phyloP scores from a whole-genome alignment of 495 filamentous ascomycete genomes.

The Neurospora sp. region DNA sequence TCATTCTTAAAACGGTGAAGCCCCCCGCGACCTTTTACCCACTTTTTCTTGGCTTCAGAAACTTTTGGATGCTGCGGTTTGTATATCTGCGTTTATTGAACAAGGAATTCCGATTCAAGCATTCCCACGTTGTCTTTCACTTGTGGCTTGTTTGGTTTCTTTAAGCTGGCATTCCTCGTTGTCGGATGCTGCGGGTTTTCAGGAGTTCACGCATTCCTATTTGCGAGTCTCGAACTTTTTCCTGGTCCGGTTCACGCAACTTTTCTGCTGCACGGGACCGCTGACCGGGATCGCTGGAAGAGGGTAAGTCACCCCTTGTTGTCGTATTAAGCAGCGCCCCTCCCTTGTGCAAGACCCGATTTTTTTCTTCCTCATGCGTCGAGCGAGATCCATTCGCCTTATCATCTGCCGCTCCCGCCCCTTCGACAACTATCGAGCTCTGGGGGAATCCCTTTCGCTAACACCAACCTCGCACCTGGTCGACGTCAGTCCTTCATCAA shows the following conservation, averaged over 20 bases:
- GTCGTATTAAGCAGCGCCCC: neutral
- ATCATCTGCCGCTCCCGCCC: neutral
- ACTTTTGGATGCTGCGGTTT: conserved; percentile 3
- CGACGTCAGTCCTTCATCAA: neutral
- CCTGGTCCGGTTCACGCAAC: neutral
- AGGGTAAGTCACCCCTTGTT: neutral
- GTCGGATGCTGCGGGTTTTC: neutral
- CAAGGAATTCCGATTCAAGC: neutral
- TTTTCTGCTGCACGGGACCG: neutral
- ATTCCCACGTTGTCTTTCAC: neutral
- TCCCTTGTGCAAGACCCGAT: neutral
- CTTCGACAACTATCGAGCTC: neutral
- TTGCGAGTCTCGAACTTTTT: neutral
- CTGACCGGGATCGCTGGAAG: neutral
- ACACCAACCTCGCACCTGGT: neutral
- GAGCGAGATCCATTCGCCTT: neutral
- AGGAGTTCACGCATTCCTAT: neutral
- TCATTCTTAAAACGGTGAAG: conserved; percentile 15
- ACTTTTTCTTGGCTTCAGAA: conserved; percentile 8
- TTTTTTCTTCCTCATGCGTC: neutral
- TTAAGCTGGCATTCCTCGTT: neutral
- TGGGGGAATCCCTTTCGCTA: neutral
- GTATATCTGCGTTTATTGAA: neutral
- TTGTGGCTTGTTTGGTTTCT: conserved; percentile 2
- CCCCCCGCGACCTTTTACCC: conserved; percentile 8